These are phyloP conservation scores for Phytophthora litchii DNA, from an alignment of 352 stramenopile genomes.

Conservation along the genomic window DNA sequence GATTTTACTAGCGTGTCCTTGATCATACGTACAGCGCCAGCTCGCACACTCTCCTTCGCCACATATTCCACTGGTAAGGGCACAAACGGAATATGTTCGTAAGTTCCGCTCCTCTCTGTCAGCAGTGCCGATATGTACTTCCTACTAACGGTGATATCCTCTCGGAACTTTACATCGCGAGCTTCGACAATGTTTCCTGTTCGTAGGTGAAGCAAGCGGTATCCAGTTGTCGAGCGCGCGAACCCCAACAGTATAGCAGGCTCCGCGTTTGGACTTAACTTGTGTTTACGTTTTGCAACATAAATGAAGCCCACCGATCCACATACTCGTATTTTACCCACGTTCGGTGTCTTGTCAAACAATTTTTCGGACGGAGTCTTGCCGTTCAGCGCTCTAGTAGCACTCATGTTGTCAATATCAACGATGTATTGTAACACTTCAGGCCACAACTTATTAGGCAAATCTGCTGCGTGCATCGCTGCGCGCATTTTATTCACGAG, in stretches of 20 bases:
- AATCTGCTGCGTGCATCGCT: conserved; percentile 10
- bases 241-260: conserved; percentile 6
- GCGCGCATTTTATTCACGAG: conserved; percentile 14
- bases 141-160: conserved; percentile 10
- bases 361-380: conserved; percentile 2
- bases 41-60: neutral
- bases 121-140: neutral
- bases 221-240: neutral
- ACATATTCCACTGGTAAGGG: neutral
- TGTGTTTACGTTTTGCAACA: conserved; percentile 6
- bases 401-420: conserved; percentile 13
- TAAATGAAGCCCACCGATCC: conserved; percentile 11
- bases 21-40: neutral
- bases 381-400: neutral
- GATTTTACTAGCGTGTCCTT: too few species aligned
- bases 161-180: conserved; percentile 7
- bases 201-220: conserved; percentile 5
- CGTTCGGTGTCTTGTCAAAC: neutral
- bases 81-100: neutral
- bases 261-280: conserved; percentile 9
- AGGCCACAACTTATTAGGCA: neutral
- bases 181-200: conserved; percentile 8
- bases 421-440: conserved; percentile 10
- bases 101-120: neutral
- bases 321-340: neutral